These are phyloP conservation scores for Allium sativum DNA, from an alignment of 106 monocot genomes.

Conservation along the genomic window DNA sequence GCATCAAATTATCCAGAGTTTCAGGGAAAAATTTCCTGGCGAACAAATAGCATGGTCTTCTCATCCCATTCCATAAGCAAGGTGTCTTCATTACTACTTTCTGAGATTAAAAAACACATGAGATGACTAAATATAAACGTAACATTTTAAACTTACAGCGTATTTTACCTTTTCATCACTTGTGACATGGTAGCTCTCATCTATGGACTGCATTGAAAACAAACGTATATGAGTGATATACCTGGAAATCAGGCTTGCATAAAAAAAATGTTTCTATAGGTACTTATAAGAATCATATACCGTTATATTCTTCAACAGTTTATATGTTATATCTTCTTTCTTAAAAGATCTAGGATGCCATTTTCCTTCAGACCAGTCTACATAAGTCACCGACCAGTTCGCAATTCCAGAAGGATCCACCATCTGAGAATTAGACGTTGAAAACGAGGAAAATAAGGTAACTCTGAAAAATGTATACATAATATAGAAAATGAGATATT, in stretches of 20 bases:
- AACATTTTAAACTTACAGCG: background rate
- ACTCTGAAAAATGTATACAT: no score
- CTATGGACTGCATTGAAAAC: background rate
- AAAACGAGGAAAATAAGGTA: no score
- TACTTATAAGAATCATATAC: conserved; percentile 23
- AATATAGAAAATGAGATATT: background rate
- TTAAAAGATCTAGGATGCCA: conserved; percentile 94
- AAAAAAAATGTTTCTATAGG: conserved; percentile 1
- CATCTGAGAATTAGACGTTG: conserved; percentile 38
- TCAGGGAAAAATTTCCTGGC: conserved; percentile 71
- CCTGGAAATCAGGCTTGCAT: background rate
- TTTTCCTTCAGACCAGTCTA: conserved; percentile 97
- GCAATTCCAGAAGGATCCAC: conserved; percentile 89
- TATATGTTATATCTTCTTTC: conserved; percentile 57
- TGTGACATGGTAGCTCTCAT: background rate
- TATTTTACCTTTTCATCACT: background rate
- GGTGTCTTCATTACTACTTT: conserved; percentile 27
- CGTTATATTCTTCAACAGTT: conserved; percentile 76
- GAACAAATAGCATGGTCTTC: conserved; percentile 64
- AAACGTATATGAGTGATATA: background rate
- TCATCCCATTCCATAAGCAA: conserved; percentile 62
- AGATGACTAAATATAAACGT: background rate
- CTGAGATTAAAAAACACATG: conserved; percentile 12
- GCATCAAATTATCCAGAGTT: conserved; percentile 44
- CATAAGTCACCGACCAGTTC: conserved; percentile 97